Evolutionary conservation across 768 basidiomycete genomes (phyloP).

Genomic region (Amanita exitialis): DNA sequence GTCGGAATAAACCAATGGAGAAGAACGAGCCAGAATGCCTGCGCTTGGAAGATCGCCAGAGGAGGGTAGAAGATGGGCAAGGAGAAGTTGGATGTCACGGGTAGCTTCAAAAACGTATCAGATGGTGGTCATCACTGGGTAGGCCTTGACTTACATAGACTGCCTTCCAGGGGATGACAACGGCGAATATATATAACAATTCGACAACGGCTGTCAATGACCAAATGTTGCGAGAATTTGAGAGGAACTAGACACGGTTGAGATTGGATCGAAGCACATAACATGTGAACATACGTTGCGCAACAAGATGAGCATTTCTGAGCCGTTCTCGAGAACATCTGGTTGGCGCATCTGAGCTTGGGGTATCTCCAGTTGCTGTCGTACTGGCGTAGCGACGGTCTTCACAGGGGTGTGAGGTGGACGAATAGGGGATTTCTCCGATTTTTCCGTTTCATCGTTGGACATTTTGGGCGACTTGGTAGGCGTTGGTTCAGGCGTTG

Average conservation of each 20-base stretch:
- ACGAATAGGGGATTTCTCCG: slow-evolving; percentile 24
- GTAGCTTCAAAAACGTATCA: slow-evolving; percentile 13
- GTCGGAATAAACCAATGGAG: slow-evolving; percentile 57
- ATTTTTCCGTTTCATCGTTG: not conserved
- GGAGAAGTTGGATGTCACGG: slow-evolving; percentile 16
- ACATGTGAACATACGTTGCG: slow-evolving; percentile 22
- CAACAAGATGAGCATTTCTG: slow-evolving; percentile 24
- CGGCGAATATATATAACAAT: slow-evolving; percentile 39
- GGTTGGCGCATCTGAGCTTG: slow-evolving; percentile 23
- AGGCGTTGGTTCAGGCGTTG: slow-evolving; percentile 20
- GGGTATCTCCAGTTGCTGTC: slow-evolving; percentile 18
- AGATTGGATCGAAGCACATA: slow-evolving; percentile 1
- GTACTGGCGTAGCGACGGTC: slow-evolving; percentile 23
- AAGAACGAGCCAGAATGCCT: slow-evolving; percentile 42
- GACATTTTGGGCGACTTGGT: slow-evolving; percentile 13
- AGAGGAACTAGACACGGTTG: slow-evolving; percentile 37
- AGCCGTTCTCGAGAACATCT: slow-evolving; percentile 24
- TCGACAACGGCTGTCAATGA: slow-evolving; percentile 43
- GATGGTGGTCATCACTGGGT: not conserved
- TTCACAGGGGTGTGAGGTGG: slow-evolving; percentile 31
- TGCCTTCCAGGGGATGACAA: slow-evolving; percentile 43
- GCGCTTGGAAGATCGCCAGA: slow-evolving; percentile 29
- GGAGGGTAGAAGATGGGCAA: slow-evolving; percentile 41
- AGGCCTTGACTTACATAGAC: slow-evolving; percentile 24
- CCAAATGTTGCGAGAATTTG: slow-evolving; percentile 57